phyloP scores from a whole-genome alignment of 2,329 filamentous ascomycete genomes.

The Xylaria sp. region DNA sequence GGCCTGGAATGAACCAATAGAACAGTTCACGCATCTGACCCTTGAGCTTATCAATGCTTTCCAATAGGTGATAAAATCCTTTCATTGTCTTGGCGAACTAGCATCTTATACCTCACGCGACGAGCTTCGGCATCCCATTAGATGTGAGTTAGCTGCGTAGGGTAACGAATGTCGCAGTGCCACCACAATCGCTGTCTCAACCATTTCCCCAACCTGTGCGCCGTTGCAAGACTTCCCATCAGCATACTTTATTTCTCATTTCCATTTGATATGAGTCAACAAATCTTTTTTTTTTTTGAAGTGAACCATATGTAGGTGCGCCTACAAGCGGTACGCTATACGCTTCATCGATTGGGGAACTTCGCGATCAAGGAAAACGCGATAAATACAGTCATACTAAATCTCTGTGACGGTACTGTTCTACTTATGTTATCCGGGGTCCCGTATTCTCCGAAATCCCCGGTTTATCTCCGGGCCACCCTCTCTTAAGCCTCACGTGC shows the following conservation, averaged over 20 bases:
- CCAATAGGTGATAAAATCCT: constrained; percentile 24
- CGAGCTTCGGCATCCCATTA: not conserved
- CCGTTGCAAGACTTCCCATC: not conserved
- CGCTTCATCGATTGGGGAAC: too few species aligned
- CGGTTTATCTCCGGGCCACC: too few species aligned
- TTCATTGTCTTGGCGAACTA: constrained; percentile 24
- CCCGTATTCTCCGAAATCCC: too few species aligned
- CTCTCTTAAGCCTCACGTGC: too few species aligned
- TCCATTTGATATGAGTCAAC: not conserved
- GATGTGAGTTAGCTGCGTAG: not conserved
- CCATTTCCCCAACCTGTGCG: not conserved
- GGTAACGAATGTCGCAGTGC: not conserved
- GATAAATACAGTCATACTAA: too few species aligned
- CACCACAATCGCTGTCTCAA: not conserved
- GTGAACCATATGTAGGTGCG: too few species aligned
- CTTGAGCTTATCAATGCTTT: constrained; percentile 35
- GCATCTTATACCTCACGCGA: constrained; percentile 9
- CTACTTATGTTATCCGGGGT: too few species aligned
- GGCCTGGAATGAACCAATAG: constrained; percentile 27
- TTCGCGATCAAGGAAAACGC: too few species aligned
- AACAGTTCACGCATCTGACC: constrained; percentile 13
- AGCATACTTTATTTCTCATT: not conserved
- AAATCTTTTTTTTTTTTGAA: too few species aligned
- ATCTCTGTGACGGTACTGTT: too few species aligned
- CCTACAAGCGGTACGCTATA: too few species aligned